A percentile compares a stretch with the other conserved stretches of the same genome.
phyloP scores from a whole-genome alignment of 768 basidiomycete species.

The Amanita molliuscula region DNA sequence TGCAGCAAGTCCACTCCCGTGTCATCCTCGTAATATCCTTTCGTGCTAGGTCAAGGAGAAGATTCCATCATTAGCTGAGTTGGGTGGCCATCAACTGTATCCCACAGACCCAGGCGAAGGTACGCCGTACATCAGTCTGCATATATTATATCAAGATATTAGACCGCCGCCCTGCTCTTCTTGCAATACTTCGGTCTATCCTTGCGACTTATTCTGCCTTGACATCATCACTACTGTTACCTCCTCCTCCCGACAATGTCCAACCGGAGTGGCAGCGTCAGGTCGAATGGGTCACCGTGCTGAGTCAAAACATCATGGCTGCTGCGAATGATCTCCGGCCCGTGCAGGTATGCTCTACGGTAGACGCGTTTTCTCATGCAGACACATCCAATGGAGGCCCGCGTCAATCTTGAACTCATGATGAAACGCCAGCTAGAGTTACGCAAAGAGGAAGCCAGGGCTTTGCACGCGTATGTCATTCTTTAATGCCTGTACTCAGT shows the following conservation, averaged over 20 bases:
- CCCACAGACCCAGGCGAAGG: constrained; percentile 63
- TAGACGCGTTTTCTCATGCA: neutral
- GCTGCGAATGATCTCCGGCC: constrained; percentile 85
- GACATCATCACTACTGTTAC: constrained; percentile 56
- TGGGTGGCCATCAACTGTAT: constrained; percentile 75
- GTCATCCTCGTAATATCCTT: constrained; percentile 5
- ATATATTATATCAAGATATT: neutral
- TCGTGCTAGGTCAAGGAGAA: constrained; percentile 63
- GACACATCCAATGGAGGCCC: constrained; percentile 37
- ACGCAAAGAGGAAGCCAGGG: constrained; percentile 59
- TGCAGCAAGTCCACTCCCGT: constrained; percentile 19
- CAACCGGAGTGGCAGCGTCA: constrained; percentile 66
- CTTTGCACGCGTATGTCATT: constrained; percentile 53
- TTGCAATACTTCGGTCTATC: constrained; percentile 63
- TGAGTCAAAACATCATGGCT: constrained; percentile 82
- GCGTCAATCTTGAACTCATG: constrained; percentile 73
- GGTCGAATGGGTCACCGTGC: constrained; percentile 71
- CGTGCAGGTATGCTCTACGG: constrained; percentile 48
- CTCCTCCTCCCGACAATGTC: constrained; percentile 38
- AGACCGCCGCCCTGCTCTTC: constrained; percentile 75
- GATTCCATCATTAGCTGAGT: constrained; percentile 72
- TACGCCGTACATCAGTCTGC: constrained; percentile 12
- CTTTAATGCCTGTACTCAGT: neutral
- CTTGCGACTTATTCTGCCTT: constrained; percentile 73
- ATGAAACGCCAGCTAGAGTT: constrained; percentile 72